These are phyloP conservation scores for Tilletia horrida DNA, from an alignment of 1,284 basidiomycete species.

Conservation along the genomic window DNA sequence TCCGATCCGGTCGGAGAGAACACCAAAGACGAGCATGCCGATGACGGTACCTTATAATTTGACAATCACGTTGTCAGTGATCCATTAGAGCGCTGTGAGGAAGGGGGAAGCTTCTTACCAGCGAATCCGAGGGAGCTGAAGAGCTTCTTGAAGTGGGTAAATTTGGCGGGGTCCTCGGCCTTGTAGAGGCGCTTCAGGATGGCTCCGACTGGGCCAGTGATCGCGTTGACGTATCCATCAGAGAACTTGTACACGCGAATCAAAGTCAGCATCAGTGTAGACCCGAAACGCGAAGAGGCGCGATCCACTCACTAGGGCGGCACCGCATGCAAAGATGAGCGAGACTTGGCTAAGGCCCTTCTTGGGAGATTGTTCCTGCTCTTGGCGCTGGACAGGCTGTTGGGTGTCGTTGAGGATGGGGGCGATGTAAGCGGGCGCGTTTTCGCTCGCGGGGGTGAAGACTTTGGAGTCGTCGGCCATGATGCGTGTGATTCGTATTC, in stretches of 20 bases:
- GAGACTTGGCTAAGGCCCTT: conserved; percentile 21
- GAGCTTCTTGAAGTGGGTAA: conserved; percentile 30
- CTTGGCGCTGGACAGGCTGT: background rate
- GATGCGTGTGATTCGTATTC: background rate
- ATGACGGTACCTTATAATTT: too few species aligned
- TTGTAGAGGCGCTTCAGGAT: conserved; percentile 27
- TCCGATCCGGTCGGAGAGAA: conserved; percentile 56
- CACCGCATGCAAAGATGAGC: conserved; percentile 48
- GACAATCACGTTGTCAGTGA: too few species aligned
- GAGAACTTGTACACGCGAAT: too few species aligned
- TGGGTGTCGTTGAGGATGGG: background rate
- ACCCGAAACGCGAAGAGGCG: too few species aligned
- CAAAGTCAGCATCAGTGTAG: too few species aligned
- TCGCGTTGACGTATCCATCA: conserved; percentile 49
- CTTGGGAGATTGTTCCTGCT: background rate
- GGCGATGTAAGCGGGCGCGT: background rate
- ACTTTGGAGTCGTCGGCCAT: conserved; percentile 8
- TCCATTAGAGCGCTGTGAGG: too few species aligned
- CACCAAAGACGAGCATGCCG: conserved; percentile 62
- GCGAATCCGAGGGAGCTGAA: conserved; percentile 51
- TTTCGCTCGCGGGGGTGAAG: conserved; percentile 1
- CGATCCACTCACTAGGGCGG: too few species aligned
- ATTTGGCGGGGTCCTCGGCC: conserved; percentile 23
- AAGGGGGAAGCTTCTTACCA: conserved; percentile 25
- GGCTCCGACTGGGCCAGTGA: conserved; percentile 36